A percentile compares a stretch with the other conserved stretches of the same genome.
Evolutionary conservation across 192 early-diverging fungal genomes (phyloP).

Genomic region (Coemansia aciculifera): DNA sequence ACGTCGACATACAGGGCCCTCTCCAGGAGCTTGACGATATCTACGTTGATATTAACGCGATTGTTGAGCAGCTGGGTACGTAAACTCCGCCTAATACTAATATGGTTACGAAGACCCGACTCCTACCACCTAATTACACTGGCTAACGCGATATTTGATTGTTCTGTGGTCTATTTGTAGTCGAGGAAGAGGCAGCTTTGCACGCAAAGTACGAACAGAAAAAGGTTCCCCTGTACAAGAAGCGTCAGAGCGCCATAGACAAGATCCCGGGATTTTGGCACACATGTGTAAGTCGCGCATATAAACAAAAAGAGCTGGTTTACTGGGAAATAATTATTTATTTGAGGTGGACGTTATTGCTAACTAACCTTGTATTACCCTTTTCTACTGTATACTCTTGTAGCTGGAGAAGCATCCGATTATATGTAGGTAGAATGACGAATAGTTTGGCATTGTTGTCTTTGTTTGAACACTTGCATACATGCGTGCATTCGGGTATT

Average conservation of each 20-base stretch:
- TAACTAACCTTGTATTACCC: background rate
- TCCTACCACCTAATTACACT: background rate
- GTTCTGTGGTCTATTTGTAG: constrained; percentile 19
- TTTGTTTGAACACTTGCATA: background rate
- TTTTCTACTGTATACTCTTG: background rate
- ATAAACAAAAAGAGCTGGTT: background rate
- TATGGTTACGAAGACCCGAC: background rate
- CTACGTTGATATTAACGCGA: constrained; percentile 38
- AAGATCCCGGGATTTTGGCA: constrained; percentile 62
- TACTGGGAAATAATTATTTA: background rate
- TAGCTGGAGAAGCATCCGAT: constrained; percentile 57
- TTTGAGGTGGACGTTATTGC: background rate
- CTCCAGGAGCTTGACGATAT: constrained; percentile 35
- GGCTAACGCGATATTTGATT: background rate
- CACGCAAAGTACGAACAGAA: constrained; percentile 56
- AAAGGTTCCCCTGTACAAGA: constrained; percentile 54
- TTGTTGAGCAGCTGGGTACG: constrained; percentile 51
- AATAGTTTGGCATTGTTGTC: background rate
- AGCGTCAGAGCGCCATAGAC: constrained; percentile 57
- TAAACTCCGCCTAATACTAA: background rate
- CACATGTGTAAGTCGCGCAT: constrained; percentile 51
- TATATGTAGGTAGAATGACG: constrained; percentile 42
- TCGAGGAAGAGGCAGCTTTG: constrained; percentile 52
- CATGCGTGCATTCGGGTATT: background rate
- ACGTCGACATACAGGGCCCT: constrained; percentile 26